Evolutionary conservation across 164 flowering plant species (phyloP).

Genomic region (Sedum album): DNA sequence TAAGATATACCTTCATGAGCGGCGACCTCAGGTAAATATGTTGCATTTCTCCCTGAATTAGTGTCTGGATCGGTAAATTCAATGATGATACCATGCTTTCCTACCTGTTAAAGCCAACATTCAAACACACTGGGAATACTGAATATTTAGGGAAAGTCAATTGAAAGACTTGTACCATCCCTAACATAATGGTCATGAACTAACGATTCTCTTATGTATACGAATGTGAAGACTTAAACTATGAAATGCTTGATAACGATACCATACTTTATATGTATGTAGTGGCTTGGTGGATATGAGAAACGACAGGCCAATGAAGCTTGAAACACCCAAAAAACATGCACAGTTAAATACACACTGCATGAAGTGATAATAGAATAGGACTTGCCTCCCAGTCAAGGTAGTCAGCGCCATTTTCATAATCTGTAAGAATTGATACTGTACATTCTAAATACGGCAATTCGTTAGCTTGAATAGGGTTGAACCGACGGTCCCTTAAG

Average conservation of each 20-base stretch:
- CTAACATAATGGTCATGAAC: too few species aligned
- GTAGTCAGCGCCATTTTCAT: constrained; percentile 68
- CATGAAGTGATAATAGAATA: neutral
- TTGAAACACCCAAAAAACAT: neutral
- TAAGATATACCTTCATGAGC: constrained; percentile 78
- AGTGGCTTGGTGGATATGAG: too few species aligned
- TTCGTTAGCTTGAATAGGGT: constrained; percentile 91
- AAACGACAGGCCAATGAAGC: too few species aligned
- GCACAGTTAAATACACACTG: neutral
- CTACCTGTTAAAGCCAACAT: constrained; percentile 40
- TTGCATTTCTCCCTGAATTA: constrained; percentile 74
- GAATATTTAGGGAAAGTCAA: too few species aligned
- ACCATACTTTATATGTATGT: too few species aligned
- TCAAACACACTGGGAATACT: neutral
- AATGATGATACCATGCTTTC: constrained; percentile 91
- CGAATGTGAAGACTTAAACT: too few species aligned
- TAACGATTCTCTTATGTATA: too few species aligned
- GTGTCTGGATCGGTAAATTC: constrained; percentile 88
- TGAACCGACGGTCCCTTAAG: constrained; percentile 84
- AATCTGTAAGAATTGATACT: constrained; percentile 79
- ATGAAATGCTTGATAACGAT: too few species aligned
- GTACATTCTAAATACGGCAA: constrained; percentile 88
- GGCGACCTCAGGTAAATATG: constrained; percentile 94
- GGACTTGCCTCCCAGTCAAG: constrained; percentile 93
- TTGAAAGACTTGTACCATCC: too few species aligned